These are phyloP conservation scores for Apiotrichum montevideense DNA, from an alignment of 1,284 basidiomycete genomes.

Conservation along the genomic window DNA sequence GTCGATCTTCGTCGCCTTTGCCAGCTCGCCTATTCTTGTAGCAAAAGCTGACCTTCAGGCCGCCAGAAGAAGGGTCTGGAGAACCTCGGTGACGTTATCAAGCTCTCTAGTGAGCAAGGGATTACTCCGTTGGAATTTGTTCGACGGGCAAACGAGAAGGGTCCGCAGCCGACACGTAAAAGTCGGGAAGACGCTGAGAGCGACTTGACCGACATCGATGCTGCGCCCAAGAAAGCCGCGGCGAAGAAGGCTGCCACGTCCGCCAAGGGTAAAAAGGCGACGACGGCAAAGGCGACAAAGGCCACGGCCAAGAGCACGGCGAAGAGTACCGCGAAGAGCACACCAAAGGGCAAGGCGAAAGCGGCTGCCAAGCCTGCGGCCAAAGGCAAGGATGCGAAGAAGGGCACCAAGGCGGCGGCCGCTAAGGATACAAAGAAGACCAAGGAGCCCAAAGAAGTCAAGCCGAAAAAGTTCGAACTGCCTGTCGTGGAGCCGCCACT, in stretches of 20 bases:
- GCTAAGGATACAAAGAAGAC: slow-evolving; percentile 8
- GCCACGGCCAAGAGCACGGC: neutral
- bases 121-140: slow-evolving; percentile 10
- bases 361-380: neutral
- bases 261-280: neutral
- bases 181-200: slow-evolving; percentile 2
- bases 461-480: slow-evolving; percentile 9
- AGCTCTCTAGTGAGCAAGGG: slow-evolving; percentile 12
- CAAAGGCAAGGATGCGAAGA: slow-evolving; percentile 10
- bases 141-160: slow-evolving; percentile 1
- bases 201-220: slow-evolving; percentile 14
- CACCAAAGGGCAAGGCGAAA: slow-evolving; percentile 2
- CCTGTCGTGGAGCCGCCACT: slow-evolving; percentile 21
- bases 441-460: slow-evolving; percentile 8
- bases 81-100: slow-evolving; percentile 21
- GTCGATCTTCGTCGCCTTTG: too few relatives aligned
- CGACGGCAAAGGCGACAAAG: slow-evolving; percentile 8
- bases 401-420: slow-evolving; percentile 2
- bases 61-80: slow-evolving; percentile 30
- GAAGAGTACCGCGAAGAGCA: neutral
- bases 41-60: slow-evolving; percentile 16
- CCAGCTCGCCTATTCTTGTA: too few relatives aligned
- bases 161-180: neutral
- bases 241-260: too few relatives aligned
- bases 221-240: neutral